Conservation (phyloP, 164 flowering plant genomes). For the Nymphaea thermarum region DNA sequence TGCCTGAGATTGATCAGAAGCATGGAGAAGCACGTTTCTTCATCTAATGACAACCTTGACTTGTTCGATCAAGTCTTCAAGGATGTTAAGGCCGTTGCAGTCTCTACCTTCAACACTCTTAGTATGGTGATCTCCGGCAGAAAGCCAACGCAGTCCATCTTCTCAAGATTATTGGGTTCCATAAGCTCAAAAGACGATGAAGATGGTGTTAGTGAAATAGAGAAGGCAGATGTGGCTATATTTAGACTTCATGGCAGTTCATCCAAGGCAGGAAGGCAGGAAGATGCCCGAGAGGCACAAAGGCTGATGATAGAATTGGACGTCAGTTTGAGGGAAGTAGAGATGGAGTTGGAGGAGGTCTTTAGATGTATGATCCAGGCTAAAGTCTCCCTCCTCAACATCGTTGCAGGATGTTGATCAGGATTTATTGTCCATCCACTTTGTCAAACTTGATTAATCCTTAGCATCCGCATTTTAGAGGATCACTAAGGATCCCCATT, state of each 20-base stretch:
- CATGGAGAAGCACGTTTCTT: background rate
- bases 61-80: background rate
- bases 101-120: background rate
- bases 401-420: background rate
- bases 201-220: background rate
- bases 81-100: background rate
- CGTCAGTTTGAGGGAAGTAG: background rate
- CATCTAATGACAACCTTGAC: background rate
- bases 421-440: no score
- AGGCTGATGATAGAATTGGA: background rate
- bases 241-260: background rate
- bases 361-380: background rate
- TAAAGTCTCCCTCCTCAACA: background rate
- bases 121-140: background rate
- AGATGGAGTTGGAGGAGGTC: background rate
- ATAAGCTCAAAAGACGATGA: background rate
- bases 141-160: background rate
- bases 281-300: no score
- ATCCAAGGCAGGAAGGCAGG: background rate
- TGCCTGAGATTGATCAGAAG: slow-evolving; percentile 4
- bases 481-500: background rate
- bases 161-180: background rate
- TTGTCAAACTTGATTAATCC: background rate
- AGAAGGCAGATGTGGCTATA: background rate
- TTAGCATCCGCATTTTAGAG: background rate